Evolutionary conservation across 1,284 basidiomycete species (phyloP).

Genomic region (Ceratobasidium sp.): DNA sequence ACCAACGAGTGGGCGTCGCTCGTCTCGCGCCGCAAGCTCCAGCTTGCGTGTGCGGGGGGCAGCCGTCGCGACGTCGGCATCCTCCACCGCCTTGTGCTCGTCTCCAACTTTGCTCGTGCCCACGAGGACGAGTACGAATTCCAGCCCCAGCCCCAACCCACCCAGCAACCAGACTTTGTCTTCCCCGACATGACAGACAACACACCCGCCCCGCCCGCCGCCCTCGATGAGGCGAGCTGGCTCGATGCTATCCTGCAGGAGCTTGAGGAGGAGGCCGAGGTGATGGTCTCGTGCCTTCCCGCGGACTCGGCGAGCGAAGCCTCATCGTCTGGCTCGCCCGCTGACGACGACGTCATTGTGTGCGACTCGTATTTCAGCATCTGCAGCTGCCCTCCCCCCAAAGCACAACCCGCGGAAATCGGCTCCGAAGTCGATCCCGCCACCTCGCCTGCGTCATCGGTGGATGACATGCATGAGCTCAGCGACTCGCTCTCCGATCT

Average conservation of each 20-base stretch:
- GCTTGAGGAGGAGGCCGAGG: conserved; percentile 66
- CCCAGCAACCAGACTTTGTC: conserved; percentile 52
- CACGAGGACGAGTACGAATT: conserved; percentile 53
- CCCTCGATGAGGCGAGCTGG: conserved; percentile 71
- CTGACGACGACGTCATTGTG: conserved; percentile 53
- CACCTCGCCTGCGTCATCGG: conserved; percentile 67
- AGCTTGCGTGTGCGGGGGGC: conserved; percentile 63
- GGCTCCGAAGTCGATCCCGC: no score
- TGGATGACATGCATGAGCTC: conserved; percentile 80
- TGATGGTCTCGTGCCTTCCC: conserved; percentile 43
- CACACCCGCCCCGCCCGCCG: conserved; percentile 52
- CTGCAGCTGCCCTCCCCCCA: conserved; percentile 55
- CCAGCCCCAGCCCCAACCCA: conserved; percentile 20
- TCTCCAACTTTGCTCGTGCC: conserved; percentile 70
- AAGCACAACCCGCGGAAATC: no score
- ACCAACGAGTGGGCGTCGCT: conserved; percentile 54
- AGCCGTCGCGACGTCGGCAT: conserved; percentile 72
- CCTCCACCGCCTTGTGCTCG: conserved; percentile 83
- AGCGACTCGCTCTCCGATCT: conserved; percentile 52
- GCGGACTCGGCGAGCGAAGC: conserved; percentile 59
- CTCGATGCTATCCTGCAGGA: conserved; percentile 78
- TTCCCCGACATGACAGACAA: conserved; percentile 46
- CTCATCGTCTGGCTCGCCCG: conserved; percentile 10
- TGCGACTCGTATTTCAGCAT: conserved; percentile 43
- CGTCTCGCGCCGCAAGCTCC: conserved; percentile 73